Evolutionary conservation across 495 filamentous ascomycete species (phyloP), one percentile per base, ranked within the genome.

Genomic region (Aspergillus kassunensis): DNA sequence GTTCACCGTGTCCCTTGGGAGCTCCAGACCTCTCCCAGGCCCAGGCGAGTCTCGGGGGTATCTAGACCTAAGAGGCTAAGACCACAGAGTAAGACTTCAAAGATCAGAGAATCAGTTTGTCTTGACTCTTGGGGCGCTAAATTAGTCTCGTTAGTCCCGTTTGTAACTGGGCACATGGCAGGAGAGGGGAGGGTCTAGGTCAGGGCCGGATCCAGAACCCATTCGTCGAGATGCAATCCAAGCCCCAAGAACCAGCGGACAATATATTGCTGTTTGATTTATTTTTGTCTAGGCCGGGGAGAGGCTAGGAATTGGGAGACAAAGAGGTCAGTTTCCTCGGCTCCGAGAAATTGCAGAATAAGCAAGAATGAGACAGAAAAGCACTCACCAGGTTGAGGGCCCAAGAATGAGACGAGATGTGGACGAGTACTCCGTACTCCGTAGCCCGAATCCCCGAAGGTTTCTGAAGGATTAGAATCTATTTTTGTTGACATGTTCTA

Each of bases 11-110:
- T 24, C 44, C 19, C 29, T 15, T 46, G 44, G 43, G 49, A 41
- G 54, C 44, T 56, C 48, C 44, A 48, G 54, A 30, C 49, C n/a
- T n/a, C n/a, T n/a, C n/a, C n/a, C 49, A 37, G 49, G 29, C 55
- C 30, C 49, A 53, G 49, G 37, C 30, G 49, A 53, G 49, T 53
- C 49, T 49, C 25, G 27, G 33, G 23, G 34, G 20, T 15, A 15
- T 19, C 34, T 9, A 39, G 16, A 48, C 44, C 23, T 6, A 19
- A 21, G 10, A 18, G 9, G n/a, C 27, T 45, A 18, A 33, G 15
- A 20, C 24, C 9, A 4, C 4, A 27, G 24, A 33, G 18, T 21
- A n/a, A 10, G 12, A 21, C 16, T 27, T 44, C 42, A 18, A 29
- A 31, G n/a, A 3, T 44, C 15, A 24, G 37, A 43, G 19, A 34